Evolutionary conservation across 495 filamentous ascomycete species (phyloP), one percentile per base, ranked within the genome.

Genomic region (Lophiostoma macrostomum): DNA sequence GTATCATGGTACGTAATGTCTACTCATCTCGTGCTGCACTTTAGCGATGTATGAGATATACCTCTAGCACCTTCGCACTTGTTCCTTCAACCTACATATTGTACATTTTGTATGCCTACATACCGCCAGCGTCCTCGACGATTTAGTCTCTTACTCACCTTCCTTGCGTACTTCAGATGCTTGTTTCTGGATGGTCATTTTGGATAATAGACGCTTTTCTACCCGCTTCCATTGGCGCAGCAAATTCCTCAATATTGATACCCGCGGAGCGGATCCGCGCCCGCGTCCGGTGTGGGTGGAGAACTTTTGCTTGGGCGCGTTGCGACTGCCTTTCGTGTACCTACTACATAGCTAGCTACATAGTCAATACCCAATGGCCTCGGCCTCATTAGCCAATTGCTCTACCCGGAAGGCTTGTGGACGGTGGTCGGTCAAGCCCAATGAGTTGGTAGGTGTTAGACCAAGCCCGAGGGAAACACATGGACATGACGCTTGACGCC

Each of bases 11-110:
- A 46, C 29, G 47, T 51, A 51, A 51, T 51, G 47, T 51, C 24
- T 53, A 44, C 19, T 53, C 13, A 29, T 20, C 18, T 27, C 12
- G 18, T 53, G 41, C 32, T 45, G 50, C 50, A 39, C 31, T 53
- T 53, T 45, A 53, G 50, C 50, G 50, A 45, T n/a, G 3, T 13
- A 18, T 12, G 10, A 38, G 16, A 38, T 11, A 38, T 11, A 6
- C 16, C 35, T 8, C 6, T 38, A 7, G 16, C 19, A 38, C 6
- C 7, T 10, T 7, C 6, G 35, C 27, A 25, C 14, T 42, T 25
- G 16, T 24, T 42, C 19, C 6, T 19, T 5, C 19, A n/a, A n/a
- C n/a, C n/a, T n/a, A n/a, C n/a, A n/a, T n/a, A n/a, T n/a, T n/a
- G n/a, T n/a, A n/a, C n/a, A n/a, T n/a, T n/a, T n/a, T n/a, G n/a